phyloP scores from a whole-genome alignment of 306 rosid genomes.

The Sechiopsis laciniata region DNA sequence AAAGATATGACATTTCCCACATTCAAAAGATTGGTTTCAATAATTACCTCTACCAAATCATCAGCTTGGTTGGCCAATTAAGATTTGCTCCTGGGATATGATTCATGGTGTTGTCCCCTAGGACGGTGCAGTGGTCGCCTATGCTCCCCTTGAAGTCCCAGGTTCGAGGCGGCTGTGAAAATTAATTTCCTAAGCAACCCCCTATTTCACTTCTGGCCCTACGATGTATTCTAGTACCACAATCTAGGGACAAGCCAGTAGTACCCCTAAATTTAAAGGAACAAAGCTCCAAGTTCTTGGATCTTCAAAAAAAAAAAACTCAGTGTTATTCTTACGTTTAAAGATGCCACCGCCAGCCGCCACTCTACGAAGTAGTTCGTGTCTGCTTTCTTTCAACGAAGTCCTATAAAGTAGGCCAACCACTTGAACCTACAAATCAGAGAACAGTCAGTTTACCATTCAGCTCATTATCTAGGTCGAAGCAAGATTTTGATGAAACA shows the following conservation, averaged over 20 bases:
- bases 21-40: background rate
- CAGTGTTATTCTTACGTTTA: conserved; percentile 50
- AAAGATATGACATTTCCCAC: background rate
- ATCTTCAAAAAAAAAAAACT: no score
- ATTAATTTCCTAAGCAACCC: no score
- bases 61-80: conserved; percentile 92
- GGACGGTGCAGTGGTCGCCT: no score
- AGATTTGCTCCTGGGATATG: conserved; percentile 87
- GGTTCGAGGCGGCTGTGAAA: no score
- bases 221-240: no score
- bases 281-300: no score
- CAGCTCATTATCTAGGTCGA: conserved; percentile 8
- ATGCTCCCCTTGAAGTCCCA: no score
- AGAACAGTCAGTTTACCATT: conserved; percentile 14
- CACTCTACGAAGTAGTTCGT: conserved; percentile 78
- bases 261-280: no score
- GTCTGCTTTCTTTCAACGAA: conserved; percentile 78
- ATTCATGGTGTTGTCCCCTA: conserved; percentile 30
- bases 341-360: conserved; percentile 90
- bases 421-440: conserved; percentile 68
- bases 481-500: conserved; percentile 5
- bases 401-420: conserved; percentile 90
- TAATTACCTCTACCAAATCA: conserved; percentile 79
- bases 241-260: no score
- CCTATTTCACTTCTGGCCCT: no score